phyloP scores from a whole-genome alignment of 306 rosid genomes.

The Pterocarpus santalinus region DNA sequence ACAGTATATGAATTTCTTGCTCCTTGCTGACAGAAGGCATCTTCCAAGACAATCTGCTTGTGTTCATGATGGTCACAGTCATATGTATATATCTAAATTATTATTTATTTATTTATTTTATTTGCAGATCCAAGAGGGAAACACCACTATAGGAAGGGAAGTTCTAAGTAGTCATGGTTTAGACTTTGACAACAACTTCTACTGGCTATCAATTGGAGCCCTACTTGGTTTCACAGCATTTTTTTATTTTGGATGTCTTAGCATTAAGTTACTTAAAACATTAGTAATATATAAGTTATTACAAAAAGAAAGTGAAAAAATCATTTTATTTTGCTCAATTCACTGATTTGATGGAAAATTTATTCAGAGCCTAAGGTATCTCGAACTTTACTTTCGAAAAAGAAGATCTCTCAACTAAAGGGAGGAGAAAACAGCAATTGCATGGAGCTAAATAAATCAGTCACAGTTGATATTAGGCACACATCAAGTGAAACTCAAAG shows the following conservation, averaged over 20 bases:
- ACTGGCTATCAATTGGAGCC: conserved; percentile 66
- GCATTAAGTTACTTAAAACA: conserved; percentile 64
- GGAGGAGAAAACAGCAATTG: conserved; percentile 42
- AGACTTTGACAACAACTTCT: conserved; percentile 55
- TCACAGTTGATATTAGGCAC: conserved; percentile 47
- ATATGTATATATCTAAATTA: conserved; percentile 8
- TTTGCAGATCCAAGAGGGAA: conserved; percentile 58
- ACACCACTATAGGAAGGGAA: conserved; percentile 54
- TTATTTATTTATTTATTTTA: background rate
- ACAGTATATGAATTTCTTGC: conserved; percentile 66
- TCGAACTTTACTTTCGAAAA: conserved; percentile 62
- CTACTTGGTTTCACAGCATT: conserved; percentile 58
- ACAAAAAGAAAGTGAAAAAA: conserved; percentile 11
- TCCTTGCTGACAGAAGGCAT: conserved; percentile 74
- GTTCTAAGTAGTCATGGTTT: conserved; percentile 61
- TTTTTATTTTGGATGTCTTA: conserved; percentile 59
- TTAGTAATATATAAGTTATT: conserved; percentile 47
- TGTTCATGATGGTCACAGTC: conserved; percentile 21
- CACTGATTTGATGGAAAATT: conserved; percentile 43
- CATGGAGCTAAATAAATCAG: conserved; percentile 52
- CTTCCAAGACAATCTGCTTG: conserved; percentile 14
- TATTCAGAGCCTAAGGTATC: conserved; percentile 65
- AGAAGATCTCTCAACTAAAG: conserved; percentile 51
- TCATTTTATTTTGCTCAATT: conserved; percentile 28
- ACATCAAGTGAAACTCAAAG: conserved; percentile 53